These are phyloP conservation scores for Trametes pubescens DNA, from an alignment of 1,284 basidiomycete species.

Conservation along the genomic window DNA sequence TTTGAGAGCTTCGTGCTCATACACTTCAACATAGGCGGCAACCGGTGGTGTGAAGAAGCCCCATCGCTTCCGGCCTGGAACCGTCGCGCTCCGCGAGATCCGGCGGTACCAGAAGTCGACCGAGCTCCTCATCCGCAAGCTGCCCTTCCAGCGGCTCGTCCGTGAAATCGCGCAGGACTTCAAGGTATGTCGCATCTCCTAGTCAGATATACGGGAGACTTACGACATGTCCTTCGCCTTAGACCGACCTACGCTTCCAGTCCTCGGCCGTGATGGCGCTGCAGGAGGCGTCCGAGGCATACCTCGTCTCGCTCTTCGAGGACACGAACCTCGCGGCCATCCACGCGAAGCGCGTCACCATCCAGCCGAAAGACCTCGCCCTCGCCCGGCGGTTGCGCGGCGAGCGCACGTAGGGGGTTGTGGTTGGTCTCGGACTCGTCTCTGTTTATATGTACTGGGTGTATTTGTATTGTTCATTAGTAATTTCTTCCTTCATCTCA, in stretches of 20 bases:
- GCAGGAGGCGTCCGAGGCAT: slow-evolving; percentile 81
- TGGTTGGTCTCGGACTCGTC: slow-evolving; percentile 28
- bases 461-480: slow-evolving; percentile 33
- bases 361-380: slow-evolving; percentile 78
- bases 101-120: slow-evolving; percentile 87
- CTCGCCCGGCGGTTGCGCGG: slow-evolving; percentile 43
- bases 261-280: slow-evolving; percentile 79
- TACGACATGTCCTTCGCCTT: slow-evolving; percentile 33
- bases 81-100: slow-evolving; percentile 88
- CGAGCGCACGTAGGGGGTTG: slow-evolving; percentile 36
- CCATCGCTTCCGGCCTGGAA: slow-evolving; percentile 69
- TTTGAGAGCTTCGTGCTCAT: neutral
- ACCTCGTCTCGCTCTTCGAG: slow-evolving; percentile 83
- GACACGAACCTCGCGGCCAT: slow-evolving; percentile 78
- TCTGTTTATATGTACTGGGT: slow-evolving; percentile 30
- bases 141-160: slow-evolving; percentile 82
- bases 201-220: slow-evolving; percentile 35
- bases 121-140: slow-evolving; percentile 80
- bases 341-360: slow-evolving; percentile 79
- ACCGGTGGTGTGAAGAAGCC: slow-evolving; percentile 87
- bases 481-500: slow-evolving; percentile 22
- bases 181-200: slow-evolving; percentile 58
- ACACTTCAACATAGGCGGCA: slow-evolving; percentile 37
- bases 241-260: slow-evolving; percentile 84
- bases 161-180: slow-evolving; percentile 79